Percentiles rank a stretch among this genome's conserved stretches.
phyloP scores from a whole-genome alignment of 805 yeast species.

The Barnettozyma salicaria region DNA sequence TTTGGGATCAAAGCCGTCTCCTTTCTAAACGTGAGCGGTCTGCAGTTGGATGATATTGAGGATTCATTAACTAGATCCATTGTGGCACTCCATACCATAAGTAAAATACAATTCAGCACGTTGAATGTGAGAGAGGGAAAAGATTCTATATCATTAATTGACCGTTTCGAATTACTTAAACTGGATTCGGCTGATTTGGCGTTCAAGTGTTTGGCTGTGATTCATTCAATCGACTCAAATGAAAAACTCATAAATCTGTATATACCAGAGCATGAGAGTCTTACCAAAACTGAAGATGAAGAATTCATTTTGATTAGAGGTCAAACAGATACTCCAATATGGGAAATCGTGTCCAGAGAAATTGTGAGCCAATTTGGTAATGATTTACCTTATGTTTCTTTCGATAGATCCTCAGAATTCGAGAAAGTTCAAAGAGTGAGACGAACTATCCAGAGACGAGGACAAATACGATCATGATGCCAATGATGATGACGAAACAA shows the following conservation, averaged over 20 bases:
- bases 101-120: slow-evolving; percentile 12
- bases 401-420: slow-evolving; percentile 32
- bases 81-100: slow-evolving; percentile 27
- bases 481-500: too few species aligned
- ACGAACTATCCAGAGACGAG: slow-evolving; percentile 46
- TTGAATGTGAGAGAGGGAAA: slow-evolving; percentile 16
- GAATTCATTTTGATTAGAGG: slow-evolving; percentile 48
- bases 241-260: slow-evolving; percentile 46
- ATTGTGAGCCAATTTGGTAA: slow-evolving; percentile 17
- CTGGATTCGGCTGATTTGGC: slow-evolving; percentile 12
- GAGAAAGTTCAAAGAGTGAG: slow-evolving; percentile 56
- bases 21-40: slow-evolving; percentile 30
- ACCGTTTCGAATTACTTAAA: slow-evolving; percentile 4
- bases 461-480: slow-evolving; percentile 30
- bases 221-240: slow-evolving; percentile 55
- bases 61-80: slow-evolving; percentile 33
- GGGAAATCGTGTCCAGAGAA: slow-evolving; percentile 37
- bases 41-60: slow-evolving; percentile 30
- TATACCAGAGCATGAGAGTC: slow-evolving; percentile 35
- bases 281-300: slow-evolving; percentile 20
- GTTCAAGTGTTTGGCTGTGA: slow-evolving; percentile 49
- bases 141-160: slow-evolving; percentile 22
- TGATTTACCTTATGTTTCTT: slow-evolving; percentile 41
- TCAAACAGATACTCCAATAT: slow-evolving; percentile 57
- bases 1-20: slow-evolving; percentile 34